These are phyloP conservation scores for Pleurotus giganteus DNA, from an alignment of 768 basidiomycete genomes.

Conservation along the genomic window DNA sequence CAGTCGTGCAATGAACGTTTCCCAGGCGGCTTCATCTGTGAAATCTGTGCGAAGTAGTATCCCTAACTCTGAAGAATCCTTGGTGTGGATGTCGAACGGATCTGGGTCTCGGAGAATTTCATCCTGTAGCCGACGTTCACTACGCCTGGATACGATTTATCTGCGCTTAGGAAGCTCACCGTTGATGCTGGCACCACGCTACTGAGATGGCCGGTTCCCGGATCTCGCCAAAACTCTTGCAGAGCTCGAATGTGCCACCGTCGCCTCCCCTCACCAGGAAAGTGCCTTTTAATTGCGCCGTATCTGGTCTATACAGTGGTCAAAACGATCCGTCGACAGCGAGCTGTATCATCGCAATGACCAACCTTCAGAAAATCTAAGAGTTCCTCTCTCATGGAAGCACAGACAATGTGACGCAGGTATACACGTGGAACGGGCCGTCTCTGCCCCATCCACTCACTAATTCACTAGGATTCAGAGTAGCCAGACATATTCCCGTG, in stretches of 20 bases:
- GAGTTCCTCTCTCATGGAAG: conserved; percentile 5
- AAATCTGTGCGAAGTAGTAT: conserved; percentile 75
- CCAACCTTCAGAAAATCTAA: conserved; percentile 1
- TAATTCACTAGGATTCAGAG: no score
- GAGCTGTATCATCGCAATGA: background rate
- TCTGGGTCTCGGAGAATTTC: conserved; percentile 43
- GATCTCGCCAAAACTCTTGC: conserved; percentile 12
- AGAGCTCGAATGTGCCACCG: conserved; percentile 9
- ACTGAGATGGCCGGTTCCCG: background rate
- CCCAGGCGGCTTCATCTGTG: no score
- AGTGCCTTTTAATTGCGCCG: conserved; percentile 2
- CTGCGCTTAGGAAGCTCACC: background rate
- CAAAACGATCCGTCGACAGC: background rate
- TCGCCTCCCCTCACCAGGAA: conserved; percentile 12
- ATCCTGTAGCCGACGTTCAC: conserved; percentile 13
- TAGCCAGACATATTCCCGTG: no score
- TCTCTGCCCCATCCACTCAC: no score
- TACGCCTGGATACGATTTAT: background rate
- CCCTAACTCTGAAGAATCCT: conserved; percentile 50
- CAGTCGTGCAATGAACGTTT: no score
- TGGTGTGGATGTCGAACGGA: conserved; percentile 46
- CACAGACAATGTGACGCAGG: no score
- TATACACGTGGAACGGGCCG: no score
- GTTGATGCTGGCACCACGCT: background rate
- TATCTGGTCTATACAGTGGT: conserved; percentile 5